These are phyloP conservation scores for Sesbania bispinosa DNA, from an alignment of 306 rosid species.

Conservation along the genomic window DNA sequence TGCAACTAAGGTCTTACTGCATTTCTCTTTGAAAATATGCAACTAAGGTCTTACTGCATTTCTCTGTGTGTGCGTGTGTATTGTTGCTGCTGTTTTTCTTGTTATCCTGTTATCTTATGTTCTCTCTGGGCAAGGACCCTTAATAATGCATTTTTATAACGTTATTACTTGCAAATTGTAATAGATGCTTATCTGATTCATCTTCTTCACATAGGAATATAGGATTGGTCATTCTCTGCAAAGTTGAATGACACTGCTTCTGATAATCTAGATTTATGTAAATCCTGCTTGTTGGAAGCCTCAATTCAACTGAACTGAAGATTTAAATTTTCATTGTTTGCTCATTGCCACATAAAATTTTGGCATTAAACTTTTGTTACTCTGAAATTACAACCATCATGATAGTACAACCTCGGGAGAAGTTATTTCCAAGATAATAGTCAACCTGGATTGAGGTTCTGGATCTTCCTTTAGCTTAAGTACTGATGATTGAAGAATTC, in stretches of 20 bases:
- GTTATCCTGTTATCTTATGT: not conserved
- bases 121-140: not conserved
- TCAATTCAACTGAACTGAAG: not conserved
- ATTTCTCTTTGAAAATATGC: constrained; percentile 50
- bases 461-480: constrained; percentile 14
- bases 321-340: not conserved
- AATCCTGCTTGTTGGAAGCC: constrained; percentile 14
- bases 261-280: constrained; percentile 8
- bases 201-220: not conserved
- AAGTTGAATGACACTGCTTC: constrained; percentile 18
- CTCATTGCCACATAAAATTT: not conserved
- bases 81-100: not conserved
- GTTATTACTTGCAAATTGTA: not conserved
- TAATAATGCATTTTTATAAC: not conserved
- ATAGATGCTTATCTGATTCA: not conserved
- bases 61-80: not conserved
- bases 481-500: not conserved
- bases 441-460: not conserved
- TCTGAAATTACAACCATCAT: not conserved
- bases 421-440: constrained; percentile 3
- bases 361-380: not conserved
- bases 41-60: constrained; percentile 49
- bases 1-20: constrained; percentile 63
- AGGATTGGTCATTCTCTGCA: constrained; percentile 5
- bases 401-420: not conserved